Base-by-base conservation (phyloP, 257 asterid genomes). In the Lycium ferocissimum region DNA sequence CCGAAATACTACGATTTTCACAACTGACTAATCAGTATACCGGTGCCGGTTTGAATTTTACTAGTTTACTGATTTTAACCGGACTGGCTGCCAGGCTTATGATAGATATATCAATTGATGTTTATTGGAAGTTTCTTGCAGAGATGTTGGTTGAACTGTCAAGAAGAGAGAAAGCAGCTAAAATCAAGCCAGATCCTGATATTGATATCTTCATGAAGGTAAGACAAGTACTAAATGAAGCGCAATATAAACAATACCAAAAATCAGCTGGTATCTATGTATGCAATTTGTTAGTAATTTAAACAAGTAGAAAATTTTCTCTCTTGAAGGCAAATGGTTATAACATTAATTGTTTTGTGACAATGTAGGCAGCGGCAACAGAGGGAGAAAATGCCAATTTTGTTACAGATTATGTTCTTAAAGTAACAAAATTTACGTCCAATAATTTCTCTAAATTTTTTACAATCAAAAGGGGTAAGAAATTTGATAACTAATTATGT, bases 341-440 rank as follows among this genome's bases (percentile, higher is more conserved):
- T 58, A 56, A 15, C 7, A 17, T 5, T 5, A 15, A 5, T 49
- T 76, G 12, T 78, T 54, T 59, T 54, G 45, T 79, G 7, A 26
- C 18, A 26, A 83, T 59, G 84, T 73, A 92, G 94, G 93, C 91
- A 45, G 91, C 82, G 26, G 72, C 93, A 37, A 83, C 84, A 4
- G 83, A 87, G 79, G 93, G 91, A 12, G 88, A 90, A 49, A 90
- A 92, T 80, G 88, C 90, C 5, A 87, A 84, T 7, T 70, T 92
- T 5, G 67, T 90, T 40, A 85, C 89, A 7, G 92, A 92, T 58
- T 92, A 92, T 47, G 38, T 92, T 75, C 83, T 92, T 6, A 92
- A 92, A 93, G 94, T 90, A 88, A 10, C 10, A 33, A 57, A n/a
- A 8, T 8, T 56, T 69, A 9, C 66, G 47, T 87, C 78, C 43